A percentile compares a stretch with the other conserved stretches of the same genome.
phyloP scores from a whole-genome alignment of 768 basidiomycete species.

The Suillus subluteus region DNA sequence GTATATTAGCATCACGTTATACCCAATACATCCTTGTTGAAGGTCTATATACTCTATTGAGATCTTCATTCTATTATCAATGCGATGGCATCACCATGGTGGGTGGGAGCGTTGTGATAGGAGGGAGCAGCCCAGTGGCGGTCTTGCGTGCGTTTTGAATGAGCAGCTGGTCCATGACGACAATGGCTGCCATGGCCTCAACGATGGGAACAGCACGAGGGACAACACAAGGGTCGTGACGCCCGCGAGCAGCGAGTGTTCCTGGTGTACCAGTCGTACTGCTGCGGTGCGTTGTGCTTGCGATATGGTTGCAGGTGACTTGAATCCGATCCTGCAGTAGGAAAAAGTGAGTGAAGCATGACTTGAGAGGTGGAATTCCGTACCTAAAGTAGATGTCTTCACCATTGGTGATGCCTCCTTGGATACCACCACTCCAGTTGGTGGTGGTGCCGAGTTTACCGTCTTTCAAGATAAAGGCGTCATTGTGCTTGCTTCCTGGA shows the following conservation, averaged over 20 bases:
- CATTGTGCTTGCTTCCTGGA: conserved; percentile 93
- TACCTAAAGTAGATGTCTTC: conserved; percentile 98
- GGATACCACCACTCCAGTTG: conserved; percentile 97
- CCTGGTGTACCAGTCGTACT: conserved; percentile 93
- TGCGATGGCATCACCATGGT: conserved; percentile 80
- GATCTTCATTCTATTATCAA: conserved; percentile 15
- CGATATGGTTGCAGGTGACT: conserved; percentile 97
- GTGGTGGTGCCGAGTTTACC: conserved; percentile 82
- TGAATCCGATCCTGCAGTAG: conserved; percentile 84
- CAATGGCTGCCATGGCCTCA: conserved; percentile 95
- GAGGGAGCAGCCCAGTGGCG: conserved; percentile 77
- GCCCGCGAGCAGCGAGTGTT: conserved; percentile 84
- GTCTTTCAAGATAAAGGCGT: conserved; percentile 72
- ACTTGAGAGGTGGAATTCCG: conserved; percentile 23
- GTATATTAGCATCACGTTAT: conserved; percentile 2
- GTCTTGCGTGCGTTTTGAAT: conserved; percentile 85
- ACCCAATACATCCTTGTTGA: conserved; percentile 11
- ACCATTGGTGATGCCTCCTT: conserved; percentile 97
- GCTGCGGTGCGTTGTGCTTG: conserved; percentile 87
- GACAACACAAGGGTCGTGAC: conserved; percentile 98
- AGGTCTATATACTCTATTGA: conserved; percentile 7
- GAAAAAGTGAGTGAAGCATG: conserved; percentile 16
- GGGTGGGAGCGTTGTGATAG: conserved; percentile 85
- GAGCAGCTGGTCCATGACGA: conserved; percentile 92
- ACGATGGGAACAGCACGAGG: conserved; percentile 97